Evolutionary conservation across 495 filamentous ascomycete species (phyloP), one percentile per base, ranked within the genome.

Genomic region (Penicillium arizonense): DNA sequence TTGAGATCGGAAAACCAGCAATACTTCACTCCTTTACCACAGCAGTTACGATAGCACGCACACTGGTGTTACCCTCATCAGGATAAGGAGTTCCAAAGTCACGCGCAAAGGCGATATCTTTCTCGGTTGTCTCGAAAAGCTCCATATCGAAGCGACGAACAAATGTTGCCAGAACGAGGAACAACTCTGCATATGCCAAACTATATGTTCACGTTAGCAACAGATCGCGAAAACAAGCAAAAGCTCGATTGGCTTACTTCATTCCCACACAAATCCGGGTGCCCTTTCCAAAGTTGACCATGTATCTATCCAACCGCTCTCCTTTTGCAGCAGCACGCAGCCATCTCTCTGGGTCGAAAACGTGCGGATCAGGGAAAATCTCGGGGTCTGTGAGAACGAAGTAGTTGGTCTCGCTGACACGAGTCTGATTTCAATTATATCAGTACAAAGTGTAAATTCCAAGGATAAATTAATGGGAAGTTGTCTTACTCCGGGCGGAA

Each of bases 311-410:
- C 3, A 78, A 46, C 21, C 53, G 58, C n/a, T 69, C 46, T 2
- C 68, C 64, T 20, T 59, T 61, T 5, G 52, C 61, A 7, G 68
- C 55, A 14, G 66, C 61, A 9, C 54, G 63, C 18, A 80, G 58
- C 77, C 77, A 85, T 20, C 81, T 69, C 10, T 78, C 74, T 4
- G 81, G 79, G 5, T 68, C 55, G 56, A 81, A 84, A 13, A 55
- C 55, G 4, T 72, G 52, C 0, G 80, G 73, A 8, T 79, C 53
- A 0, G 78, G 72, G 53, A 81, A 85, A 35, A 81, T 59, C 2
- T 53, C 56, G 23, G 77, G 70, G 56, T 81, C 68, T 44, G 61
- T 71, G 47, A 77, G 75, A 42, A 77, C 61, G 35, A 77, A 73
- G 20, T 71, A 72, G 14, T 68, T 64, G 2, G 63, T 72, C 65